Evolutionary conservation across 371 early-diverging fungal genomes (phyloP), one percentile per base, ranked within the genome.

Genomic region (Rhizopus microsporus): DNA sequence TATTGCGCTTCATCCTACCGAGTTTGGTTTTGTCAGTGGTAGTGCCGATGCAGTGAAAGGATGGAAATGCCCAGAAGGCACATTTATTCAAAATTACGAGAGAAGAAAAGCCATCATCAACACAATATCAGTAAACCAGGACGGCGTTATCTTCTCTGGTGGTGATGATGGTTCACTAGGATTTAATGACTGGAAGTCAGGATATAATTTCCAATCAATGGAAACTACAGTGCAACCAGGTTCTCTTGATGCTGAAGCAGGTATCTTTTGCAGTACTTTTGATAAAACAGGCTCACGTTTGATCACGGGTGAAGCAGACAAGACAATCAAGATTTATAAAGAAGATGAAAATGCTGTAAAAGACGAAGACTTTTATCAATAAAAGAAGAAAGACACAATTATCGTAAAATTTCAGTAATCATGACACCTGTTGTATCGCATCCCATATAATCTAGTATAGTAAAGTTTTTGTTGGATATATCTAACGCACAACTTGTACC

Each of bases 271-370:
- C 57, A 93, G 94, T 51, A 86, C 93, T 2, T 98, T 98, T 82
- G 98, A 98, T 71, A 86, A 85, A 54, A 92, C 98, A 4, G 97
- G 98, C 0, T 75, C 90, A 42, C 90, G 98, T 50, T 81, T 99
- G 39, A 92, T 98, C 56, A 99, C 99, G 0, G 95, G 97, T 60
- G 99, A 98, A 76, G 97, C 96, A 0, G 99, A 98, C 77, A 98
- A 98, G 79, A 93, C 96, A 0, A 95, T 98, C 77, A 98, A 99
- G 78, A 92, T 99, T 45, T 99, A 92, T 87, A 91, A 90, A 61
- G 94, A 95, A 59, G 85, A 88, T 61, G 81, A 82, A 33, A 68
- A 74, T 48, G 86, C 89, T 45, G 85, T 89, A 12, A 74, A 75
- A 50, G 69, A 72, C 55, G 65, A 65, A 55, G 69, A 72, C 30